A percentile compares a stretch with the other conserved stretches of the same genome.
These are phyloP conservation scores for Scleromitrula shiraiana DNA, from an alignment of 2,329 filamentous ascomycete species.

Conservation along the genomic window DNA sequence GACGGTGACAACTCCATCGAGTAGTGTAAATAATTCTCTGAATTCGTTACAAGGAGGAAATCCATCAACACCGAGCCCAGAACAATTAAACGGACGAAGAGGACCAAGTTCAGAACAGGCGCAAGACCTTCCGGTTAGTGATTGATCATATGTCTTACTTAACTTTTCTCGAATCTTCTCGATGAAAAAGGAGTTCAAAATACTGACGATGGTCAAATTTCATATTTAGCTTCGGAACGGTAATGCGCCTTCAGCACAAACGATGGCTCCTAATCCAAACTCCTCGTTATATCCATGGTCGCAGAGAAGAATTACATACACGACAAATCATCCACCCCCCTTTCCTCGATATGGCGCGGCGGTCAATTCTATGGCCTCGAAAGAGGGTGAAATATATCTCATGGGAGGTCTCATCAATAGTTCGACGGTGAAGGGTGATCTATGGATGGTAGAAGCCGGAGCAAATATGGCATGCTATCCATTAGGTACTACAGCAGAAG, in stretches of 20 bases:
- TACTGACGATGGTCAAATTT: conserved; percentile 9
- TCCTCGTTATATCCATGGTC: conserved; percentile 93
- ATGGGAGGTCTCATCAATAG: conserved; percentile 97
- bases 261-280: conserved; percentile 48
- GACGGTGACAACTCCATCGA: conserved; percentile 51
- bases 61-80: conserved; percentile 27
- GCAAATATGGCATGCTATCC: conserved; percentile 86
- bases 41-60: conserved; percentile 52
- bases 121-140: conserved; percentile 35
- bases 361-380: conserved; percentile 85
- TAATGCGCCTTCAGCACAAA: conserved; percentile 26
- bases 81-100: conserved; percentile 51
- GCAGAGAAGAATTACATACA: conserved; percentile 79
- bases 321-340: conserved; percentile 71
- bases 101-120: conserved; percentile 29
- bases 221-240: conserved; percentile 46
- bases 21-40: conserved; percentile 41
- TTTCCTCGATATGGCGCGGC: conserved; percentile 97
- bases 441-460: conserved; percentile 95
- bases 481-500: conserved; percentile 83
- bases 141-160: background rate
- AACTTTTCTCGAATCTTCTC: too few species aligned
- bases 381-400: conserved; percentile 94
- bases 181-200: background rate
- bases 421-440: conserved; percentile 88